phyloP scores from a whole-genome alignment of 192 early-diverging fungal genomes.

The Kickxella alabastrina region DNA sequence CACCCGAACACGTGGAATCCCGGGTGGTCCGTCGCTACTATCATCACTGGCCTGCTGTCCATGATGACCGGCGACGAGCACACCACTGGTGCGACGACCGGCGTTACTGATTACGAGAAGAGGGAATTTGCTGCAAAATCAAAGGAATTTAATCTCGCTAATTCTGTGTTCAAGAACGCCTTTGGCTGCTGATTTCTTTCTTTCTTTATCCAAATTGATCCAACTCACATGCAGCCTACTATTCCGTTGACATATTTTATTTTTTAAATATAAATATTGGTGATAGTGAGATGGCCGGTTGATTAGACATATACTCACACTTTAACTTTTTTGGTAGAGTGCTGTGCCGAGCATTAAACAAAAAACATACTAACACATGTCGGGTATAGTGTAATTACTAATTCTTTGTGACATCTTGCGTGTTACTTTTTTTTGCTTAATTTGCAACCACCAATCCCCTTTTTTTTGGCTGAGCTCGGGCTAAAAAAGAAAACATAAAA shows the following conservation, averaged over 20 bases:
- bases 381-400: background rate
- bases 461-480: too few relatives aligned
- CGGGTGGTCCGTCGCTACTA: slow-evolving; percentile 93
- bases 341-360: too few relatives aligned
- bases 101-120: slow-evolving; percentile 65
- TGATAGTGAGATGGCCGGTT: too few relatives aligned
- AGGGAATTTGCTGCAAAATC: slow-evolving; percentile 58
- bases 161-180: slow-evolving; percentile 17
- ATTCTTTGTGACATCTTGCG: background rate
- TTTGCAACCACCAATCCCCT: too few relatives aligned
- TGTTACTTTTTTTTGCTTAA: background rate
- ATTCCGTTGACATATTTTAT: too few relatives aligned
- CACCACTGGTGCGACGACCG: slow-evolving; percentile 73
- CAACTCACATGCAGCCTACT: background rate
- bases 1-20: slow-evolving; percentile 97
- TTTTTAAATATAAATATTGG: too few relatives aligned
- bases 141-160: slow-evolving; percentile 18
- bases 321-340: too few relatives aligned
- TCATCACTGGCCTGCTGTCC: slow-evolving; percentile 85
- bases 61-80: slow-evolving; percentile 82
- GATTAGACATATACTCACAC: too few relatives aligned
- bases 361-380: too few relatives aligned
- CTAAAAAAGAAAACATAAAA: too few relatives aligned
- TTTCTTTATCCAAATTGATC: background rate
- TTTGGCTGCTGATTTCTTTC: slow-evolving; percentile 7